Evolutionary conservation across 148 eudicot species (phyloP).

Genomic region (Chenopodium album): DNA sequence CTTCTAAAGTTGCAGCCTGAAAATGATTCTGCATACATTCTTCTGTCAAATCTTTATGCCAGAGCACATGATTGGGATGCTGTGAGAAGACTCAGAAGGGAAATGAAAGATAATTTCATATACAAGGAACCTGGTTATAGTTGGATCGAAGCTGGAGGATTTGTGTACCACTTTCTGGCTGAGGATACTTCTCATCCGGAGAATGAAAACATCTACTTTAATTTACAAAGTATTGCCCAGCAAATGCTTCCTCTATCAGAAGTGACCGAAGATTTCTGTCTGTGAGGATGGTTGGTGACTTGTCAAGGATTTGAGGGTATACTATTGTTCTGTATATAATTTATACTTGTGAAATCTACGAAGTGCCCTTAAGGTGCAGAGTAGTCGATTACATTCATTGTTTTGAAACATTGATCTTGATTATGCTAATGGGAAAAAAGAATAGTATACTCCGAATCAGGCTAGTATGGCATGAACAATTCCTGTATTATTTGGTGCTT

Average conservation of each 20-base stretch:
- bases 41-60: conserved; percentile 52
- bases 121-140: conserved; percentile 56
- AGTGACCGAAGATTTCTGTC: conserved; percentile 24
- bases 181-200: conserved; percentile 45
- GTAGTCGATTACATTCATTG: background rate
- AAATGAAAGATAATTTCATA: conserved; percentile 44
- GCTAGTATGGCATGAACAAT: background rate
- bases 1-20: conserved; percentile 55
- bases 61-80: conserved; percentile 45
- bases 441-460: background rate
- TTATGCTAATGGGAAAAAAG: background rate
- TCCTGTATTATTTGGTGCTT: background rate
- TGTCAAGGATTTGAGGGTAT: background rate
- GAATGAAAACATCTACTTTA: conserved; percentile 29
- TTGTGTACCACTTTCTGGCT: conserved; percentile 38
- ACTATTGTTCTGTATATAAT: conserved; percentile 5
- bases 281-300: conserved; percentile 23
- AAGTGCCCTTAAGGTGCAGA: background rate
- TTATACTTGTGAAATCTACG: background rate
- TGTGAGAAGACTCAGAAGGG: conserved; percentile 42
- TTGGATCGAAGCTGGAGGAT: conserved; percentile 57
- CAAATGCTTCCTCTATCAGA: conserved; percentile 35
- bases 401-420: conserved; percentile 9
- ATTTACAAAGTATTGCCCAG: conserved; percentile 33
- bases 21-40: conserved; percentile 58